A percentile compares a stretch with the other conserved stretches of the same genome.
Evolutionary conservation across 2,329 filamentous ascomycete species (phyloP).

Genomic region (Hypoxylon rubiginosum): DNA sequence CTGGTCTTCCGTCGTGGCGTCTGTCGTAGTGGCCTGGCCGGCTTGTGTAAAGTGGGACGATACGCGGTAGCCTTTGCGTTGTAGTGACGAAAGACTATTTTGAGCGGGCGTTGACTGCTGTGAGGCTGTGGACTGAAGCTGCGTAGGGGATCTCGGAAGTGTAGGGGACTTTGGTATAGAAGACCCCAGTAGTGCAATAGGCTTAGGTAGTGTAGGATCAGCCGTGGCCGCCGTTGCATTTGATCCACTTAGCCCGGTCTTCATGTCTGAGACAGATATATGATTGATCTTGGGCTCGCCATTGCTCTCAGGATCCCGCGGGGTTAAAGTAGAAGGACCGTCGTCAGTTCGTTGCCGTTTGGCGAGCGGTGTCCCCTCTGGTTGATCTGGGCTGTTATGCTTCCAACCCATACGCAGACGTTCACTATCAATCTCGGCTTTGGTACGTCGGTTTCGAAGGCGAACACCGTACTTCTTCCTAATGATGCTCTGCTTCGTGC

Average conservation of each 20-base stretch:
- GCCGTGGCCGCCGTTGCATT: conserved; percentile 46
- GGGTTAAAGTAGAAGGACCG: conserved; percentile 9
- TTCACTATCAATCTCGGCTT: conserved; percentile 61
- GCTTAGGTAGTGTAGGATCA: conserved; percentile 41
- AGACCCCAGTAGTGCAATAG: neutral
- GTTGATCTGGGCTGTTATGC: conserved; percentile 32
- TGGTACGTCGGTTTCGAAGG: conserved; percentile 63
- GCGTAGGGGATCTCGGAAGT: neutral
- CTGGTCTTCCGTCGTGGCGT: conserved; percentile 17
- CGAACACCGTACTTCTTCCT: conserved; percentile 71
- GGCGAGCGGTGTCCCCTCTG: conserved; percentile 39
- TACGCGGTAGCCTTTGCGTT: conserved; percentile 51
- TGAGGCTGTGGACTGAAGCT: neutral
- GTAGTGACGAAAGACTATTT: conserved; percentile 48
- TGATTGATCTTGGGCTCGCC: conserved; percentile 36
- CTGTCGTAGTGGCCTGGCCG: conserved; percentile 22
- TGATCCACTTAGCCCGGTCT: conserved; percentile 46
- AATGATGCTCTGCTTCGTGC: conserved; percentile 68
- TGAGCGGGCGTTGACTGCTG: conserved; percentile 1
- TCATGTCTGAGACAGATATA: conserved; percentile 48
- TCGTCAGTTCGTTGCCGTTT: conserved; percentile 50
- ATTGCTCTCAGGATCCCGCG: conserved; percentile 15
- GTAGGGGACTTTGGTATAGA: neutral
- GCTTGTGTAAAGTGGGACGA: conserved; percentile 45
- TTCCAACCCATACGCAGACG: conserved; percentile 57